A percentile compares a stretch with the other conserved stretches of the same genome.
phyloP scores from a whole-genome alignment of 495 filamentous ascomycete genomes.

The Penicillium diatomitis region DNA sequence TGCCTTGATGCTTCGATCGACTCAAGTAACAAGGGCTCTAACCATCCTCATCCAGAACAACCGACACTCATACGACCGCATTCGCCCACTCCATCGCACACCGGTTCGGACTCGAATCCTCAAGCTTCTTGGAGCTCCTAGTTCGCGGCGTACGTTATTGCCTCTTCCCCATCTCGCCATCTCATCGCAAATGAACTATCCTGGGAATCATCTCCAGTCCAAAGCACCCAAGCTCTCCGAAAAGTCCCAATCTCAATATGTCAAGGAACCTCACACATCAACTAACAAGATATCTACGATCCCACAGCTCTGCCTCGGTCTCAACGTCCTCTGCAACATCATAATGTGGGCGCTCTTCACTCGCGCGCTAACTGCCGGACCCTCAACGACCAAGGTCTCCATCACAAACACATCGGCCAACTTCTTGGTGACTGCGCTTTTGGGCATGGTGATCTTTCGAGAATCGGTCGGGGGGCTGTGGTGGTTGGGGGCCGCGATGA shows the following conservation, averaged over 20 bases:
- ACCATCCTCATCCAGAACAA: conserved; percentile 49
- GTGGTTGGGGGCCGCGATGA: conserved; percentile 78
- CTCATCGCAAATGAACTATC: background rate
- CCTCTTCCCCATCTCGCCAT: background rate
- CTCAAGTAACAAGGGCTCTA: too few relatives aligned
- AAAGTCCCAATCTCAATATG: background rate
- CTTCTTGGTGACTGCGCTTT: conserved; percentile 82
- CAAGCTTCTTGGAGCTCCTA: conserved; percentile 52
- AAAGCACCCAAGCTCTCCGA: background rate
- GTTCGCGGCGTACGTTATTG: conserved; percentile 56
- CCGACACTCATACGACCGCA: conserved; percentile 67
- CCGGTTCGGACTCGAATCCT: conserved; percentile 40
- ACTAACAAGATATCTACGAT: conserved; percentile 2
- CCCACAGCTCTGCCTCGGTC: conserved; percentile 66
- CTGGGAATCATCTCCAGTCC: background rate
- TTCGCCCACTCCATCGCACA: conserved; percentile 56
- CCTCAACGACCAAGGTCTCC: conserved; percentile 81
- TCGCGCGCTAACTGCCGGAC: conserved; percentile 70
- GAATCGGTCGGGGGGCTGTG: conserved; percentile 69
- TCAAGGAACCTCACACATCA: background rate
- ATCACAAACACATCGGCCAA: conserved; percentile 92
- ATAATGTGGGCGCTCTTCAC: conserved; percentile 89
- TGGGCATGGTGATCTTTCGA: conserved; percentile 65
- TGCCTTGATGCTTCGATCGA: too few relatives aligned
- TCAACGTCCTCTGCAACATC: conserved; percentile 84